Conservation (phyloP, 345 rosid genomes). For the Hibiscus mutabilis region DNA sequence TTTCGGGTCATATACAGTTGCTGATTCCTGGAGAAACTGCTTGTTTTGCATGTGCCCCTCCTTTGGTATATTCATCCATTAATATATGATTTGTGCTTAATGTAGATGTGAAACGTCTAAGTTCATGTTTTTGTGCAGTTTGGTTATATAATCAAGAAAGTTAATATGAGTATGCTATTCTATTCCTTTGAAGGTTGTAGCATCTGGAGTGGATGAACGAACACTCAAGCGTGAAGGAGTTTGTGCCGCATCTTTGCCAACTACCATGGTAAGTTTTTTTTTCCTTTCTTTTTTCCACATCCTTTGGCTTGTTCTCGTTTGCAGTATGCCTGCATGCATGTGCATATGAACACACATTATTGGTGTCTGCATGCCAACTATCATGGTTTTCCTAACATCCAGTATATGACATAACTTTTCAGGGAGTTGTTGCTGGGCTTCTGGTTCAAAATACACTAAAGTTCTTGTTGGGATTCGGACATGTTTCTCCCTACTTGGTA, state of each 20-base stretch:
- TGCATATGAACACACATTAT: background rate
- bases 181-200: slow-evolving; percentile 56
- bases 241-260: slow-evolving; percentile 94
- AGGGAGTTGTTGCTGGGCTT: slow-evolving; percentile 97
- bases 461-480: slow-evolving; percentile 74
- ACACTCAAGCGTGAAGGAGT: slow-evolving; percentile 96
- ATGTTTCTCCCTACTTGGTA: slow-evolving; percentile 89
- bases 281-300: background rate
- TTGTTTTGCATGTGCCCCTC: slow-evolving; percentile 99
- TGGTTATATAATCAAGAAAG: slow-evolving; percentile 4
- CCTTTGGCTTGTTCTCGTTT: background rate
- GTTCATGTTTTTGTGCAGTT: background rate
- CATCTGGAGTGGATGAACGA: slow-evolving; percentile 95
- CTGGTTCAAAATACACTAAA: slow-evolving; percentile 88
- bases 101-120: background rate
- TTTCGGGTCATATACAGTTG: slow-evolving; percentile 95
- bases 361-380: too few species aligned
- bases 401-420: slow-evolving; percentile 20
- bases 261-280: slow-evolving; percentile 62
- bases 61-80: slow-evolving; percentile 49
- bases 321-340: background rate
- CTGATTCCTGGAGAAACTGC: slow-evolving; percentile 96
- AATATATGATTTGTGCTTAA: background rate
- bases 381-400: slow-evolving; percentile 9
- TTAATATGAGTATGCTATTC: background rate